These are phyloP conservation scores for Falciphora oryzae DNA, from an alignment of 2,329 filamentous ascomycete genomes.

Conservation along the genomic window DNA sequence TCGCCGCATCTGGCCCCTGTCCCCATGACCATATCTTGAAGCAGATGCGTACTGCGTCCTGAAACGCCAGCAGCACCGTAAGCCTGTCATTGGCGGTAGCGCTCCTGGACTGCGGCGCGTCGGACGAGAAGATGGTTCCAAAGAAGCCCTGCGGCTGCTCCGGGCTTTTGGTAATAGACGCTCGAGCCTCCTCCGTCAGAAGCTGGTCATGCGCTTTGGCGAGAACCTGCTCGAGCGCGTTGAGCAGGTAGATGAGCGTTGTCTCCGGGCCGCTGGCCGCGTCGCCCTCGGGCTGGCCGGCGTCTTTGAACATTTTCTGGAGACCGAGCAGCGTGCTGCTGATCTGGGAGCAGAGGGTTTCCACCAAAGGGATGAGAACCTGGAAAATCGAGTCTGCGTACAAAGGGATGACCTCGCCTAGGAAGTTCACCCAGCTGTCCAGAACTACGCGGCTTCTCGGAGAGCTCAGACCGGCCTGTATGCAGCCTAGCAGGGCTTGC, in stretches of 20 bases:
- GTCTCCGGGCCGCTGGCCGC: conserved; percentile 51
- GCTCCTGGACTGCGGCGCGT: conserved; percentile 69
- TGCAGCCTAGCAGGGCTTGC: conserved; percentile 69
- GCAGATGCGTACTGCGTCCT: conserved; percentile 89
- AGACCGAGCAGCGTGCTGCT: conserved; percentile 65
- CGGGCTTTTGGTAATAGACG: conserved; percentile 65
- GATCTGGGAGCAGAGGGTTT: conserved; percentile 80
- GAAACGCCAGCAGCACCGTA: conserved; percentile 92
- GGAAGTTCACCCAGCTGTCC: conserved; percentile 86
- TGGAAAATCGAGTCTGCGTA: conserved; percentile 85
- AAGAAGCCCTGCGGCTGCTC: conserved; percentile 86
- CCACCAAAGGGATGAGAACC: conserved; percentile 82
- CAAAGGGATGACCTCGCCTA: conserved; percentile 76
- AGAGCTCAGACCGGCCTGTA: conserved; percentile 76
- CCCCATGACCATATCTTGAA: conserved; percentile 96
- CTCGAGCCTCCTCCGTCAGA: conserved; percentile 66
- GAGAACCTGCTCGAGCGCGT: conserved; percentile 85
- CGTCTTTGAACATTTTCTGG: conserved; percentile 53
- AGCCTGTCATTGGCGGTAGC: conserved; percentile 88
- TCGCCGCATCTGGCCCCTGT: conserved; percentile 48
- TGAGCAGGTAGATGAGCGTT: conserved; percentile 78
- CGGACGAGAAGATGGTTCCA: conserved; percentile 82
- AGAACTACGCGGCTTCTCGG: conserved; percentile 67
- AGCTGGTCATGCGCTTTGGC: conserved; percentile 82
- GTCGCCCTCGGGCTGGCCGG: background rate